phyloP scores from a whole-genome alignment of 2,329 filamentous ascomycete species.

The Fonsecaea multimorphosa region DNA sequence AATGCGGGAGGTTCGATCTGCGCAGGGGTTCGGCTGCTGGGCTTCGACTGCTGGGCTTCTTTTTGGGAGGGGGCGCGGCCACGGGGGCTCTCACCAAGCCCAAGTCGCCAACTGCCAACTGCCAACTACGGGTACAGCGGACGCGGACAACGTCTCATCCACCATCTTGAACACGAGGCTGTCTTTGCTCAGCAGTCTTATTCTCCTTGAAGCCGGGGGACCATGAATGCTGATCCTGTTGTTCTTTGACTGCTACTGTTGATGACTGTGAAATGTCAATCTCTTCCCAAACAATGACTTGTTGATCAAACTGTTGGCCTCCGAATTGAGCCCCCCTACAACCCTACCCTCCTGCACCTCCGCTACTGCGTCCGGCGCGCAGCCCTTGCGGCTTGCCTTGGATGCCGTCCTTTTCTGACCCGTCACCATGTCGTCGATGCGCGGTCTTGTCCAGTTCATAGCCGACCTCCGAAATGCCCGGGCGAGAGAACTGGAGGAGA shows the following conservation, averaged over 20 bases:
- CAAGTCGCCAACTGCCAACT: no score
- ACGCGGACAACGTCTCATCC: constrained; percentile 11
- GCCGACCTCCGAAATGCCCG: constrained; percentile 93
- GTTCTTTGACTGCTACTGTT: not conserved
- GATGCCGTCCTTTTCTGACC: constrained; percentile 12
- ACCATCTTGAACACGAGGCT: constrained; percentile 15
- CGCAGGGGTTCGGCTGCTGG: no score
- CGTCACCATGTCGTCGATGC: constrained; percentile 50
- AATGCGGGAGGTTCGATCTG: constrained; percentile 4
- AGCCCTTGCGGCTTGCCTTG: constrained; percentile 1
- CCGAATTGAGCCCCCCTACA: constrained; percentile 2
- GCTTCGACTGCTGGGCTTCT: no score
- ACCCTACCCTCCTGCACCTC: constrained; percentile 7
- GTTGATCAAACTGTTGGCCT: not conserved
- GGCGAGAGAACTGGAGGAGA: constrained; percentile 95
- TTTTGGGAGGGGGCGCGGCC: no score
- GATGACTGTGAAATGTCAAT: not conserved
- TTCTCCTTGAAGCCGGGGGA: not conserved
- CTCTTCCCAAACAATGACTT: not conserved
- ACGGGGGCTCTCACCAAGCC: no score
- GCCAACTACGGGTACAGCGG: constrained; percentile 13
- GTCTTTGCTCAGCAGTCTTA: constrained; percentile 10
- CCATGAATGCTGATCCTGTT: not conserved
- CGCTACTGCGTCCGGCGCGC: constrained; percentile 9
- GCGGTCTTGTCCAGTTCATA: constrained; percentile 95